Evolutionary conservation across 495 filamentous ascomycete species (phyloP), one percentile per base, ranked within the genome.

Genomic region (Physcia stellaris): DNA sequence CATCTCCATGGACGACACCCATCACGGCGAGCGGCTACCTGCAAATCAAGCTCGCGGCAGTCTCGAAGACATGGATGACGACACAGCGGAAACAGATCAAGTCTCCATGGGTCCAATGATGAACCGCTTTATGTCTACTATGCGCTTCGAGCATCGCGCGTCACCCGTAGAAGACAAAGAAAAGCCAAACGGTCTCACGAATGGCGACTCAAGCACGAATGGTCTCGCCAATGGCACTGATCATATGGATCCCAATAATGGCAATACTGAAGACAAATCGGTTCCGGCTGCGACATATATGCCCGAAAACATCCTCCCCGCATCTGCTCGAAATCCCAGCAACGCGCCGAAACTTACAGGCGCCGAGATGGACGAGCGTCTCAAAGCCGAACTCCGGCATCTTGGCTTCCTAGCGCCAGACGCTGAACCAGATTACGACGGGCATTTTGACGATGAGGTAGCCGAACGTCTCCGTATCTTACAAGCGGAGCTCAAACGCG

Each of bases 371-470:
- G 92, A 96, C 52, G 83, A 92, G 49, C 83, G 92, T 32, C 66
- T 90, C 35, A 82, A 92, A 61, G 76, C 79, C 33, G 90, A 99
- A 51, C 78, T 96, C 28, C 79, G 83, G n/a, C 80, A 94, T 58
- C 83, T 94, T 29, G 92, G 90, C 31, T 83, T 99, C 57, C 64
- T 95, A 16, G 70, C 80, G 1, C 64, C 75, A 5, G 79, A 80
- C 13, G 63, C 75, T 35, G 77, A 73, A 39, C 67, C 55, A 5
- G 83, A 93, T 46, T 95, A 84, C 55, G 83, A 90, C 54, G 80
- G 77, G 4, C 80, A 92, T 60, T 81, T 77, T 49, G 90, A 99
- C 57, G 92, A 99, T 55, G 92, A 95, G 49, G 79, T 96, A 32
- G 83, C 85, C 12, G 86, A 85, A 37, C 83, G 90, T 9, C 62